Evolutionary conservation across 1,284 basidiomycete species (phyloP).

Genomic region (Austroboletus rostrupii): DNA sequence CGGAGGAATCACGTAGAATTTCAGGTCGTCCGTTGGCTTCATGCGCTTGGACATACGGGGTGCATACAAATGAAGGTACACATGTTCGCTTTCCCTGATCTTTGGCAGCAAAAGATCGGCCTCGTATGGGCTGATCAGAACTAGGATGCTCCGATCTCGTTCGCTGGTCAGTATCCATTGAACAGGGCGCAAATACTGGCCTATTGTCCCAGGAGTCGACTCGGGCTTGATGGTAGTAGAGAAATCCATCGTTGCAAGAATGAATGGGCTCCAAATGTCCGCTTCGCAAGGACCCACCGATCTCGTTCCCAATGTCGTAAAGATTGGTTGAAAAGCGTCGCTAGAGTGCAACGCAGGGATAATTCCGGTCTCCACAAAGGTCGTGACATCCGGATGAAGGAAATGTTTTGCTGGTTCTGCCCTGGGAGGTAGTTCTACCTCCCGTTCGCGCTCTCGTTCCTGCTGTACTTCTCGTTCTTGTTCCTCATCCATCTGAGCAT

Average conservation of each 20-base stretch:
- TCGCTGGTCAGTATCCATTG: slow-evolving; percentile 36
- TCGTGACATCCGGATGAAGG: slow-evolving; percentile 12
- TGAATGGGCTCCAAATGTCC: slow-evolving; percentile 9
- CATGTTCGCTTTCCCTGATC: background rate
- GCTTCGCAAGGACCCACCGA: background rate
- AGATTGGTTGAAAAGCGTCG: slow-evolving; percentile 1
- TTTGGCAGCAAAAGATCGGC: background rate
- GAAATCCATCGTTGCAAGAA: slow-evolving; percentile 8
- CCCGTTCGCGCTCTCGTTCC: background rate
- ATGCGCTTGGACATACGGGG: background rate
- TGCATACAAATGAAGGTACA: background rate
- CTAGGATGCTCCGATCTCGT: slow-evolving; percentile 11
- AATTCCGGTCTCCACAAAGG: slow-evolving; percentile 21
- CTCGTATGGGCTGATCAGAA: slow-evolving; percentile 38
- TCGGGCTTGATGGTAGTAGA: too few relatives aligned
- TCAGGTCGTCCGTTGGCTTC: background rate
- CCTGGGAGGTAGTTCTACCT: background rate
- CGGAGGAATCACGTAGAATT: background rate
- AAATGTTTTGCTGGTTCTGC: slow-evolving; percentile 9
- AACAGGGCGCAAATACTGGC: slow-evolving; percentile 37
- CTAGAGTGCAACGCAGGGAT: background rate
- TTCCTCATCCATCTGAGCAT: background rate
- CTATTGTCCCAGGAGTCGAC: background rate
- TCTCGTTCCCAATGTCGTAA: slow-evolving; percentile 4
- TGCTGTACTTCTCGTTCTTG: background rate